Evolutionary conservation across 2,329 filamentous ascomycete genomes (phyloP), one percentile per base, ranked within the genome.

Genomic region (Clarireedia paspali): DNA sequence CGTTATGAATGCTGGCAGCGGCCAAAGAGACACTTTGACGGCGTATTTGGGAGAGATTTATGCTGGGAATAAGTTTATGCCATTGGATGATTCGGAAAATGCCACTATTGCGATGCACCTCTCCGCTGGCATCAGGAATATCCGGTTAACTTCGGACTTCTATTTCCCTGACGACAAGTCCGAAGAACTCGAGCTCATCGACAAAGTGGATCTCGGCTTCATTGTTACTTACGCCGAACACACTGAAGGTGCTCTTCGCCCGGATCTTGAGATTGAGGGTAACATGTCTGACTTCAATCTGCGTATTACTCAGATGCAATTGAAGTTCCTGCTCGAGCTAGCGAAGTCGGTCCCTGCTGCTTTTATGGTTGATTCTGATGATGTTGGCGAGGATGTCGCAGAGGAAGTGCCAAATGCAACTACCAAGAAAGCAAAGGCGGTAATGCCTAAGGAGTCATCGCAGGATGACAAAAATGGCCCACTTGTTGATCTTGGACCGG

Each of bases 21-120:
- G 85, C 3, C 81, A 84, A 58, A 82, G 89, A 53, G 94, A 99
- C 69, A 79, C 91, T 6, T 75, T 99, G 56, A 97, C 91, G 0
- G 94, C 92, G 0, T 95, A 97, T 66, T 75, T 99, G 2, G 94
- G 94, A 73, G 95, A 99, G 69, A 96, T 99, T 24, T 99, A 97
- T 68, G 91, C 89, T 0, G 91, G 91, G 71, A 99, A 99, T 70
- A 88, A 86, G 61, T 99, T 99, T 67, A 82, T 87, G 0, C 87
- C 89, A 0, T 74, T 97, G 3, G 88, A 95, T 60, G 90, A 95
- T 57, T 84, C 84, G 0, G 77, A 88, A 63, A 74, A 83, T 30
- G 80, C 88, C 0, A 81, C 86, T 3, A 84, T 89, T 57, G 89
- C 89, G 34, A 99, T 96, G 77, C 91, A 95, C 68, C 80, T 99